These are phyloP conservation scores for Saturnispora halmiae DNA, from an alignment of 805 yeast genomes.

Conservation along the genomic window DNA sequence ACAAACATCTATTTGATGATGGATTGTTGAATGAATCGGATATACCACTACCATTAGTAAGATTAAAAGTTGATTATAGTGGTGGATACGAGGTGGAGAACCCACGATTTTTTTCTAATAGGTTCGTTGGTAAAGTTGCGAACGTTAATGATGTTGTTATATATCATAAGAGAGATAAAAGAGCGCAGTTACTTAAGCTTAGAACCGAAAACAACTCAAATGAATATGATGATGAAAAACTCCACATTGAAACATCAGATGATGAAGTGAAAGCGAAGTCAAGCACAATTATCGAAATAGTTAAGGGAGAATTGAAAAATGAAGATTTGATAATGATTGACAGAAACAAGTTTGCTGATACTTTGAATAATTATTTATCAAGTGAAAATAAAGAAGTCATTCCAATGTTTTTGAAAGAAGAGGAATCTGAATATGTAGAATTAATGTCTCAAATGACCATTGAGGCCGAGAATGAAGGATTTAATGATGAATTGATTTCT, in stretches of 20 bases:
- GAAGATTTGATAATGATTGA: constrained; percentile 63
- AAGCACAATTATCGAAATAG: constrained; percentile 37
- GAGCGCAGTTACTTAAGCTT: constrained; percentile 11
- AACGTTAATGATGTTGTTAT: constrained; percentile 80
- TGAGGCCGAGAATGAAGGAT: constrained; percentile 18
- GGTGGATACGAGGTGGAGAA: constrained; percentile 92
- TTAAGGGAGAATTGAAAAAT: constrained; percentile 52
- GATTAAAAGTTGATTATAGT: constrained; percentile 79
- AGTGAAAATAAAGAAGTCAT: constrained; percentile 4
- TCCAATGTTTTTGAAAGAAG: constrained; percentile 45
- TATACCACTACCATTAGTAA: constrained; percentile 72
- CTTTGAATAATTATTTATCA: constrained; percentile 23
- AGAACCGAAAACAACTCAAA: neutral
- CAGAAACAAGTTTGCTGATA: constrained; percentile 63
- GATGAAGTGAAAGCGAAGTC: constrained; percentile 21
- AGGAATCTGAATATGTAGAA: constrained; percentile 44
- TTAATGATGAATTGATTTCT: constrained; percentile 7
- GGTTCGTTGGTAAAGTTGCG: constrained; percentile 86
- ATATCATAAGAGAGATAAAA: constrained; percentile 41
- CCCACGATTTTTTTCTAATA: constrained; percentile 77
- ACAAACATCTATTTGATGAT: constrained; percentile 21
- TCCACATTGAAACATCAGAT: neutral
- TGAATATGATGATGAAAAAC: constrained; percentile 11
- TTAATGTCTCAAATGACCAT: constrained; percentile 38
- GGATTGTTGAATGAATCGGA: constrained; percentile 26